Evolutionary conservation across 305 asterid genomes (phyloP).

Genomic region (Solanum hybrid): DNA sequence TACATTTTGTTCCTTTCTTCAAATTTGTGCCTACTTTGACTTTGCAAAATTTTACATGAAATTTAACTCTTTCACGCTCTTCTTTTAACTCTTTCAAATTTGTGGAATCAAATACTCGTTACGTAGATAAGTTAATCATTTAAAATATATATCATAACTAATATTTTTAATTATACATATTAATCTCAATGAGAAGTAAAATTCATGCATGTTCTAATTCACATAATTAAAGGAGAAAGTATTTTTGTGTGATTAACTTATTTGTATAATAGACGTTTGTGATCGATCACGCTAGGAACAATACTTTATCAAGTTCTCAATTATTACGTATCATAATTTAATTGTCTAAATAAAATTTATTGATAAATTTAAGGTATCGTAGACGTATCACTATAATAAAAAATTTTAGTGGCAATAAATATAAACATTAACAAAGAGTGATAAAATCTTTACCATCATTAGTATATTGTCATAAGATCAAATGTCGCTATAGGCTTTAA

Average conservation of each 20-base stretch:
- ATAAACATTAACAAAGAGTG: no score
- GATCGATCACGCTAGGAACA: not conserved
- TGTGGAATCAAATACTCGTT: not conserved
- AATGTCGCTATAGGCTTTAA: no score
- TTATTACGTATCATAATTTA: not conserved
- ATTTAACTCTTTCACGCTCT: not conserved
- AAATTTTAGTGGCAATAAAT: fast-evolving
- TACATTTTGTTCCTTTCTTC: not conserved
- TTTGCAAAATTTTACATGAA: no score
- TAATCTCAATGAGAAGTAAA: not conserved
- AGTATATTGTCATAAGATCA: no score
- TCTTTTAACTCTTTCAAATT: not conserved
- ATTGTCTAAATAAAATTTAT: not conserved
- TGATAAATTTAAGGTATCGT: not conserved
- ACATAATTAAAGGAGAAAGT: not conserved
- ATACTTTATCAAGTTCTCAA: not conserved
- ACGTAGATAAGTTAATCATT: not conserved
- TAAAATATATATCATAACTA: not conserved
- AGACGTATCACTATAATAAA: not conserved
- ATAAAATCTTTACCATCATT: no score
- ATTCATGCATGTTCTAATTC: not conserved
- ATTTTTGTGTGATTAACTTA: not conserved
- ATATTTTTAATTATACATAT: not conserved
- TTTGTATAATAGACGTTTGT: not conserved
- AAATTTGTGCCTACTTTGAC: conserved; percentile 3